phyloP scores from a whole-genome alignment of 164 flowering plant species.

The Nymphaea colorata region DNA sequence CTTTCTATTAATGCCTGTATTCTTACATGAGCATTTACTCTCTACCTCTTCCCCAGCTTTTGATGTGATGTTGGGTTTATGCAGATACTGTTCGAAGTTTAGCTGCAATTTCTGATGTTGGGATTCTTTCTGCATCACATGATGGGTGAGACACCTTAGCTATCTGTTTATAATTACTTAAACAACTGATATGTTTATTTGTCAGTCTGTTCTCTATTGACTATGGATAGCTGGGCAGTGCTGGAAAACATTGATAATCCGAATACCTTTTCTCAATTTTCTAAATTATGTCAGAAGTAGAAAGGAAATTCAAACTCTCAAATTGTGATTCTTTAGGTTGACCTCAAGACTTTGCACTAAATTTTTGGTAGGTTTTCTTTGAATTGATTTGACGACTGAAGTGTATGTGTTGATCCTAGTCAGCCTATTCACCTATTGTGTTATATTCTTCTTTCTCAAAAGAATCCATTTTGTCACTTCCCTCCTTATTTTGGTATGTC shows the following conservation, averaged over 20 bases:
- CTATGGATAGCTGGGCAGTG: neutral
- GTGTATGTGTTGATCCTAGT: too few relatives aligned
- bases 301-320: too few relatives aligned
- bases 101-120: slow-evolving; percentile 69
- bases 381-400: too few relatives aligned
- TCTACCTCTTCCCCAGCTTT: neutral
- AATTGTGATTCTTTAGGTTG: too few relatives aligned
- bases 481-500: too few relatives aligned
- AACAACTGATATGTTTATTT: neutral
- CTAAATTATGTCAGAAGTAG: too few relatives aligned
- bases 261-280: too few relatives aligned
- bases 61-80: slow-evolving; percentile 3
- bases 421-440: too few relatives aligned
- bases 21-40: neutral
- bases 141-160: slow-evolving; percentile 56
- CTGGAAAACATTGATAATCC: neutral
- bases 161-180: neutral
- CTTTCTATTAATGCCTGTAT: neutral
- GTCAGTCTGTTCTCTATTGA: neutral
- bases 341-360: too few relatives aligned
- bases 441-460: too few relatives aligned
- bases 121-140: slow-evolving; percentile 96
- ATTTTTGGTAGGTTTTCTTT: too few relatives aligned
- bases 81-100: slow-evolving; percentile 95
- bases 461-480: too few relatives aligned